phyloP scores from a whole-genome alignment of 768 basidiomycete genomes.

The Scleroderma citrinum region DNA sequence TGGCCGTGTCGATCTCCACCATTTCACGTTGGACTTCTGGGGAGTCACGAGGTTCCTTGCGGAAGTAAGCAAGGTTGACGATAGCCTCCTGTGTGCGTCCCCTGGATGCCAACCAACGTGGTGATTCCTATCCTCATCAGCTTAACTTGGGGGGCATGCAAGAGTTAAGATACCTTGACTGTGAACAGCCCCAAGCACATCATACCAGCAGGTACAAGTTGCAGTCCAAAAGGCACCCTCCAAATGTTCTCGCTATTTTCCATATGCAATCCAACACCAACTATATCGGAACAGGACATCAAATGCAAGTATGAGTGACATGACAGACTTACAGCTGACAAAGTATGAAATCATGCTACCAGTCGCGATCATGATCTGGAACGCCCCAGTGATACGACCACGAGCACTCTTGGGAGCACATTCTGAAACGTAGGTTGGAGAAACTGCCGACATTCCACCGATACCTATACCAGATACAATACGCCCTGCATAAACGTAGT shows the following conservation, averaged over 20 bases:
- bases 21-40: constrained; percentile 51
- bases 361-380: constrained; percentile 80
- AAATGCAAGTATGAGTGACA: constrained; percentile 5
- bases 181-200: constrained; percentile 64
- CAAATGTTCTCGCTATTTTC: constrained; percentile 45
- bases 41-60: constrained; percentile 38
- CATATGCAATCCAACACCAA: constrained; percentile 54
- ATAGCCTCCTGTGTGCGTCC: constrained; percentile 50
- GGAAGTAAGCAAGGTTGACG: constrained; percentile 58
- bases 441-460: constrained; percentile 77
- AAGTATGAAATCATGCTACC: constrained; percentile 87
- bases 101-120: constrained; percentile 71
- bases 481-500: constrained; percentile 75
- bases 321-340: constrained; percentile 54
- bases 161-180: constrained; percentile 39
- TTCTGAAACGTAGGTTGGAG: constrained; percentile 83
- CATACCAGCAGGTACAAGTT: constrained; percentile 69
- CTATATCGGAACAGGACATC: constrained; percentile 29
- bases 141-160: constrained; percentile 8
- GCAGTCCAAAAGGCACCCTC: constrained; percentile 70
- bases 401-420: constrained; percentile 84
- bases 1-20: constrained; percentile 76
- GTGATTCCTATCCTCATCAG: constrained; percentile 47
- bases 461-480: constrained; percentile 77
- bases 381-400: constrained; percentile 78